phyloP scores from a whole-genome alignment of 73 alveolate genomes.

The Paramecium pentaurelia region DNA sequence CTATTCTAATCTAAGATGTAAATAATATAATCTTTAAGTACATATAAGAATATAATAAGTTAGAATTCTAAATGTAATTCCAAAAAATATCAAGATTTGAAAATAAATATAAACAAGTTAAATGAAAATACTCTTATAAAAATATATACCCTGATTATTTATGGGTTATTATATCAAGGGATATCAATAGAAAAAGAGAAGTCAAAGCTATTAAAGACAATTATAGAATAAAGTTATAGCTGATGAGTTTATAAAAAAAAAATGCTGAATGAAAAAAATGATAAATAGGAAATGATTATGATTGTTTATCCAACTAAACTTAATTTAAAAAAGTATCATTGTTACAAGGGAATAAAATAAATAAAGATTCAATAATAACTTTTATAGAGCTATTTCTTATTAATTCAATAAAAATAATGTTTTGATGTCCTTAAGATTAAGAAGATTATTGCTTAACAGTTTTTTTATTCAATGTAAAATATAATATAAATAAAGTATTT shows the following conservation, averaged over 20 bases:
- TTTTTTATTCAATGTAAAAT: no score
- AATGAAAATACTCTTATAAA: no score
- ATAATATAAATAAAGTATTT: no score
- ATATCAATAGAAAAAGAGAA: not conserved
- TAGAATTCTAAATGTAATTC: not conserved
- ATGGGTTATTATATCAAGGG: no score
- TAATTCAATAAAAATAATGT: not conserved
- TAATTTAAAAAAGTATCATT: not conserved
- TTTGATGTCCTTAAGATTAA: not conserved
- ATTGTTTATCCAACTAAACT: not conserved
- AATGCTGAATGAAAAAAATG: not conserved
- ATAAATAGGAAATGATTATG: not conserved
- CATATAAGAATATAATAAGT: no score
- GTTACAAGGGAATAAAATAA: not conserved
- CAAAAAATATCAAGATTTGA: not conserved
- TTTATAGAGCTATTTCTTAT: not conserved
- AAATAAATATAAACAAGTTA: no score
- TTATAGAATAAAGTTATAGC: not conserved
- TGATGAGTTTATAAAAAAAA: not conserved
- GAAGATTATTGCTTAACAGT: not conserved
- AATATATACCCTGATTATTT: no score
- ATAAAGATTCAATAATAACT: not conserved
- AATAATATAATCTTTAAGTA: no score
- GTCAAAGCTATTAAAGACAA: not conserved
- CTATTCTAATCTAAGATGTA: no score